Conservation (phyloP, 2,329 filamentous ascomycete genomes). For the Aspergillus puulaauensis region DNA sequence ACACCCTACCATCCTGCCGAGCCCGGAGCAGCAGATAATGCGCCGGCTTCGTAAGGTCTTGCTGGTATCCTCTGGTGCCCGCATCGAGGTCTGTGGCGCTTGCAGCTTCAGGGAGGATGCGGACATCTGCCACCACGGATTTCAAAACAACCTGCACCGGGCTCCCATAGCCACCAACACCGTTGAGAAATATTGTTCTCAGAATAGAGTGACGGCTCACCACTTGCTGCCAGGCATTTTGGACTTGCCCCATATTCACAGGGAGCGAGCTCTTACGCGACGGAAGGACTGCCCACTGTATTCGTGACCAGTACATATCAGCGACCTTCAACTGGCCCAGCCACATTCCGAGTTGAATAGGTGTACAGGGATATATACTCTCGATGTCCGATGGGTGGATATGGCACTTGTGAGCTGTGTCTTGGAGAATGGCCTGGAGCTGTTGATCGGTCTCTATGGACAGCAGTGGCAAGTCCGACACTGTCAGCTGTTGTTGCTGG, state of each 20-base stretch:
- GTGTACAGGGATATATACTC: background rate
- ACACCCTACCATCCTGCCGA: background rate
- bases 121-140: background rate
- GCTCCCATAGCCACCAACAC: background rate
- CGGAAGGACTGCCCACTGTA: background rate
- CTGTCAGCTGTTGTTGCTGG: background rate
- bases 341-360: slow-evolving; percentile 17
- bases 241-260: background rate
- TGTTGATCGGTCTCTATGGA: background rate
- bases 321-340: slow-evolving; percentile 13
- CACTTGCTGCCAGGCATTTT: background rate
- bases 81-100: background rate
- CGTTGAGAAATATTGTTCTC: background rate
- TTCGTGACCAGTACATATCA: slow-evolving; percentile 8
- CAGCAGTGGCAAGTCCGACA: background rate
- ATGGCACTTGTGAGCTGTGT: background rate
- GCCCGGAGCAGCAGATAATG: background rate
- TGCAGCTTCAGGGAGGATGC: background rate
- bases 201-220: background rate
- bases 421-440: background rate
- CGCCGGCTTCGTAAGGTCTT: background rate
- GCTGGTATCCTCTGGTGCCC: no score
- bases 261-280: background rate
- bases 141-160: background rate
- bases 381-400: background rate